A percentile compares a stretch with the other conserved stretches of the same genome.
Evolutionary conservation across 306 rosid genomes (phyloP).

Genomic region (Dryas drummondii): DNA sequence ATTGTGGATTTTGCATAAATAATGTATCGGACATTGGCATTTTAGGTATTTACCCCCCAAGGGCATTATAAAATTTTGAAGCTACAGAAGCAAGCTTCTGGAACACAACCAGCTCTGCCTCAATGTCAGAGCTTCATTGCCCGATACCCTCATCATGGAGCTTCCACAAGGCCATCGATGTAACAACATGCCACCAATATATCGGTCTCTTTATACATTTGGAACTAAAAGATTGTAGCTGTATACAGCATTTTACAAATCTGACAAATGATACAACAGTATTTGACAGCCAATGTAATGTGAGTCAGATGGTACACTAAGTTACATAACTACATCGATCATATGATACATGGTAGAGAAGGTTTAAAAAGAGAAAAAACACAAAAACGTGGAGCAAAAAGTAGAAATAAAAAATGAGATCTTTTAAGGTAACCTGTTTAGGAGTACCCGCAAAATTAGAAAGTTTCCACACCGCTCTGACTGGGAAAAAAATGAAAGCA

Average conservation of each 20-base stretch:
- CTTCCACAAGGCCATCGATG: constrained; percentile 13
- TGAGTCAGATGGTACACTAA: constrained; percentile 33
- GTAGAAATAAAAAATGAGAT: constrained; percentile 13
- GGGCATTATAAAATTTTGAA: neutral
- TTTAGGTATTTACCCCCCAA: neutral
- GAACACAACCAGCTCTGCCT: neutral
- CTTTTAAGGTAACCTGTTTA: constrained; percentile 39
- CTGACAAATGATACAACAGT: constrained; percentile 19
- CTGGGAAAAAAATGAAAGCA: constrained; percentile 35
- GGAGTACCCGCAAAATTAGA: constrained; percentile 40
- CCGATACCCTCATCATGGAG: neutral
- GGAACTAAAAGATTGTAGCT: neutral
- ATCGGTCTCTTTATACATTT: constrained; percentile 8
- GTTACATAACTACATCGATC: constrained; percentile 23
- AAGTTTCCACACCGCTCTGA: constrained; percentile 43
- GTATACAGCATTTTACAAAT: constrained; percentile 26
- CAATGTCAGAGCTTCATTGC: constrained; percentile 1
- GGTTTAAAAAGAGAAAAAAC: neutral
- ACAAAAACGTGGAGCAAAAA: constrained; percentile 13
- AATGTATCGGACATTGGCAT: neutral
- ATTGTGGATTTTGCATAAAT: neutral
- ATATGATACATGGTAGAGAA: constrained; percentile 20
- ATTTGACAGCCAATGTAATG: constrained; percentile 13
- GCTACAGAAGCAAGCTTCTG: neutral
- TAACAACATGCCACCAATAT: constrained; percentile 8